Percentiles rank a stretch among this genome's conserved stretches.
phyloP scores from a whole-genome alignment of 225 moss, liverwort and hornwort genomes.

The Polytrichum commune region DNA sequence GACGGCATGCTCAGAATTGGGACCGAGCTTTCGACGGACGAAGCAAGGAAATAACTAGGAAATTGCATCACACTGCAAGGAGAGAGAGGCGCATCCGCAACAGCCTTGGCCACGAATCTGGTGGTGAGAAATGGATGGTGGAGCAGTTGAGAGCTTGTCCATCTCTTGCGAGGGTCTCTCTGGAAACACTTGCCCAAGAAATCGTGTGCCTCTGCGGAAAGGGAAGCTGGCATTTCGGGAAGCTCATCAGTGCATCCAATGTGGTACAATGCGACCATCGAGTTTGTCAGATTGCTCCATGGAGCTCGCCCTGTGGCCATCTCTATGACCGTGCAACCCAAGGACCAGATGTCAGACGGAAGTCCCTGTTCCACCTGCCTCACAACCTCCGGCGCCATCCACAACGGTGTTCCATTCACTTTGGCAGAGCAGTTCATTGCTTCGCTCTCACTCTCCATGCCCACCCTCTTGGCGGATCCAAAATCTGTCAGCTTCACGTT shows the following conservation, averaged over 20 bases:
- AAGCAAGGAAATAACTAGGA: conserved; percentile 5
- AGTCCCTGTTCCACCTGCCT: conserved; percentile 46
- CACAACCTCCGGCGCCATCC: conserved; percentile 67
- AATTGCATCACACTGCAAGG: conserved; percentile 36
- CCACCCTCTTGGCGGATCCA: conserved; percentile 55
- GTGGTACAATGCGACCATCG: conserved; percentile 51
- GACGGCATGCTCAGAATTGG: conserved; percentile 40
- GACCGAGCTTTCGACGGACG: conserved; percentile 35
- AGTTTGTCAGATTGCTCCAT: conserved; percentile 47
- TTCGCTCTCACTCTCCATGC: neutral
- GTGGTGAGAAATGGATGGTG: conserved; percentile 54
- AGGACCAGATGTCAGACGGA: conserved; percentile 55
- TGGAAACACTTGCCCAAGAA: conserved; percentile 57
- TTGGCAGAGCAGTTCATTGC: conserved; percentile 20
- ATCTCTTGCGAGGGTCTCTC: conserved; percentile 50
- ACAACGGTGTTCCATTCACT: conserved; percentile 56
- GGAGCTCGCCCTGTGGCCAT: conserved; percentile 65
- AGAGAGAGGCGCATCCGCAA: conserved; percentile 15
- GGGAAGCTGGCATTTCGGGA: conserved; percentile 44
- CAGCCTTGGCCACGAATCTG: neutral
- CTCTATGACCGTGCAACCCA: conserved; percentile 65
- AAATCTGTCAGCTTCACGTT: conserved; percentile 67
- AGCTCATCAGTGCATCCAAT: conserved; percentile 50
- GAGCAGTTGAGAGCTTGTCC: conserved; percentile 46
- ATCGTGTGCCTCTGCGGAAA: conserved; percentile 45